Evolutionary conservation across 768 basidiomycete genomes (phyloP).

Genomic region (Lentinula sp.): DNA sequence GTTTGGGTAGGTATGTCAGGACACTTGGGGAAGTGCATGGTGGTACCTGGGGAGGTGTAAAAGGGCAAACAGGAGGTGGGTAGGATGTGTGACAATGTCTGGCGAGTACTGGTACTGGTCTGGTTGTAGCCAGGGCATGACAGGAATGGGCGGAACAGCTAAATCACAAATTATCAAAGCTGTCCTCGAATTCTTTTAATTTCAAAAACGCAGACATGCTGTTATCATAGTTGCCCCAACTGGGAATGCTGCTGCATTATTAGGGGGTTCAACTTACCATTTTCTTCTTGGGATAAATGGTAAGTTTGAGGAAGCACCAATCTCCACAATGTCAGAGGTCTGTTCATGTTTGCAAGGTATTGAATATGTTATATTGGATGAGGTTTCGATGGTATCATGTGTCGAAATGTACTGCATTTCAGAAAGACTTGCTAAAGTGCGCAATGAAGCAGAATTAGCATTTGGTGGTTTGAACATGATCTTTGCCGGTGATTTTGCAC

Average conservation of each 20-base stretch:
- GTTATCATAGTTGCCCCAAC: constrained; percentile 17
- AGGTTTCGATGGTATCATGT: constrained; percentile 26
- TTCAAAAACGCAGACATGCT: constrained; percentile 4
- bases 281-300: constrained; percentile 15
- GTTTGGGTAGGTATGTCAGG: too few species aligned
- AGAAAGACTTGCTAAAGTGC: constrained; percentile 9
- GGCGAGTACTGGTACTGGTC: too few species aligned
- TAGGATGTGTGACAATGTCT: too few species aligned
- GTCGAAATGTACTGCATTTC: constrained; percentile 18
- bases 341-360: constrained; percentile 13
- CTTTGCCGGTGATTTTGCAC: constrained; percentile 29
- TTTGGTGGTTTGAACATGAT: constrained; percentile 26
- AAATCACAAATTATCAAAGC: constrained; percentile 26
- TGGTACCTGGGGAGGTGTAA: too few species aligned
- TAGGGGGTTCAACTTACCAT: constrained; percentile 21
- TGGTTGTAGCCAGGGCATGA: too few species aligned
- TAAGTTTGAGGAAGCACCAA: not conserved
- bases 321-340: not conserved
- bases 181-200: constrained; percentile 15
- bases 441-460: not conserved
- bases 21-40: too few species aligned
- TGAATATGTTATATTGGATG: constrained; percentile 26
- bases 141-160: constrained; percentile 28
- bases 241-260: constrained; percentile 14
- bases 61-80: too few species aligned